Percentiles rank a stretch among this genome's conserved stretches.
Conservation (phyloP, 208 protist genomes). For the Naegleria fowleri region DNA sequence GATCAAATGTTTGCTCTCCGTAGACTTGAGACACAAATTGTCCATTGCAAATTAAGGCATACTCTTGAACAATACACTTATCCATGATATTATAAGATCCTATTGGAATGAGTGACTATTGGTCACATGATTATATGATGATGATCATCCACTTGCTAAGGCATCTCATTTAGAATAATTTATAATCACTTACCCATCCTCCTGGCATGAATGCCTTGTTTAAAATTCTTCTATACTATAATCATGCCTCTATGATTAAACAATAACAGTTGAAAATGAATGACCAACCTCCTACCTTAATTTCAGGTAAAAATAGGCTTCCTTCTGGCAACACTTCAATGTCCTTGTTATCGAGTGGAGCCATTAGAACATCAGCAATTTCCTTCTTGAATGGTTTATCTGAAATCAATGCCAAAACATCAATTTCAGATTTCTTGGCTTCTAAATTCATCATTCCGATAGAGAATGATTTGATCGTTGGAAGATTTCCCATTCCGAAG, state of each 20-base stretch:
- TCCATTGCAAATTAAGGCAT: background rate
- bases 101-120: background rate
- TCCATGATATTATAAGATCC: background rate
- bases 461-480: too few species aligned
- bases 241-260: too few species aligned
- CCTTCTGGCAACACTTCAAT: conserved; percentile 23
- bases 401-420: background rate
- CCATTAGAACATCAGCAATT: background rate
- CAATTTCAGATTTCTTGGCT: background rate
- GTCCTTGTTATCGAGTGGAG: background rate
- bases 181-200: conserved; percentile 13
- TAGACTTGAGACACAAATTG: conserved; percentile 1
- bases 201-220: conserved; percentile 23
- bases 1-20: background rate
- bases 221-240: conserved; percentile 25
- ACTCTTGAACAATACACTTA: background rate
- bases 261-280: too few species aligned
- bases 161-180: background rate
- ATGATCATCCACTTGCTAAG: conserved; percentile 6
- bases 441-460: too few species aligned
- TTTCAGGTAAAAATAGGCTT: conserved; percentile 23
- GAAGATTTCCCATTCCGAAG: too few species aligned
- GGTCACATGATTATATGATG: too few species aligned
- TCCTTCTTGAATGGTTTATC: background rate
- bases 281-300: background rate